These are phyloP conservation scores for Trypanosoma vivax DNA, from an alignment of 208 protist species.

Conservation along the genomic window DNA sequence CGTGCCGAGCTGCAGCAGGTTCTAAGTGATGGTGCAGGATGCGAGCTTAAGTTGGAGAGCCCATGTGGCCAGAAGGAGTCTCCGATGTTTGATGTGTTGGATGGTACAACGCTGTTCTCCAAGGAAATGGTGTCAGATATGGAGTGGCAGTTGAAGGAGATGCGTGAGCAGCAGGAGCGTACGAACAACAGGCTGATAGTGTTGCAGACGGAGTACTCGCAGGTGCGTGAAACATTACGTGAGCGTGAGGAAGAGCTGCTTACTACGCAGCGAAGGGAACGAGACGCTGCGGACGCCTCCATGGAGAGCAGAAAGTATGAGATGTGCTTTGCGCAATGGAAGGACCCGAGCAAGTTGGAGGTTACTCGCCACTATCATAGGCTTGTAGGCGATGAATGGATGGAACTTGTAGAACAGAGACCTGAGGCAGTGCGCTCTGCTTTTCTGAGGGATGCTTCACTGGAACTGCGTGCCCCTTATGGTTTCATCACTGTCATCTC, in stretches of 20 bases:
- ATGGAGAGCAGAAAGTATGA: neutral
- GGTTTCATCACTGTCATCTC: constrained; percentile 34
- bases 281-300: neutral
- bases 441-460: constrained; percentile 38
- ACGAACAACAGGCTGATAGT: constrained; percentile 3
- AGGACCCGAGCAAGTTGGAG: constrained; percentile 12
- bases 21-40: neutral
- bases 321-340: neutral
- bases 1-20: neutral
- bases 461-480: constrained; percentile 31
- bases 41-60: no score
- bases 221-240: neutral
- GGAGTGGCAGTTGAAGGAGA: neutral
- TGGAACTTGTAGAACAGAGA: constrained; percentile 14
- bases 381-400: constrained; percentile 35
- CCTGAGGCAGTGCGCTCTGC: constrained; percentile 38
- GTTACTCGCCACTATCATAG: constrained; percentile 38
- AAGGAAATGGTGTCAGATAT: neutral
- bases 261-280: constrained; percentile 8
- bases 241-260: constrained; percentile 13
- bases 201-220: constrained; percentile 10
- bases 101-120: neutral
- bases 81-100: no score
- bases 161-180: neutral
- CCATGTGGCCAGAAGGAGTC: no score